Base-by-base conservation (phyloP, 2,329 filamentous ascomycete species). In the Aspergillus arachidicola region DNA sequence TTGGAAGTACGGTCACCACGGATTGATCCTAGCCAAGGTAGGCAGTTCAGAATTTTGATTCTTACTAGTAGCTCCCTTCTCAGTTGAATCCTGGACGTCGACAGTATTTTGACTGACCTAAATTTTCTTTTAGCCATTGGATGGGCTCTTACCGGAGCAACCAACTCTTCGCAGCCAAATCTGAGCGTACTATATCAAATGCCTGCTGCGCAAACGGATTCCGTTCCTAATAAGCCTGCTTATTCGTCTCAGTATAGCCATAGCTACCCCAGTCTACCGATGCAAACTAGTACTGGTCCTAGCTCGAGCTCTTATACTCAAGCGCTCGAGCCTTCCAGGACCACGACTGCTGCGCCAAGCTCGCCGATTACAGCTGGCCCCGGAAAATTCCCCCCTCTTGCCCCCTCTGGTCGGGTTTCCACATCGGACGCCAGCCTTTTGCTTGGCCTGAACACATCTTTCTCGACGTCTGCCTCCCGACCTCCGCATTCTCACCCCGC, bases 121-220 rank as follows among this genome's bases (percentile, higher is more conserved):
- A 81, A 45, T 79, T 81, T 10, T 82, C 81, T 19, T 82, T n/a
- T 60, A 85, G 86, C 87, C 0, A 92, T 96, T 63, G 93, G 92
- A 1, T 96, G 91, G 90, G 93, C 92, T 9, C 80, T 96, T n/a
- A 93, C 93, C 0, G 93, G 93, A 16, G 94, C 90, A 1, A 93
- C 92, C 60, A 93, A 96, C 72, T 95, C 92, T 4, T 90, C 92
- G 1, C 93, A 89, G 66, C 93, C 92, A 0, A 95, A 92, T 72
- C 81, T 96, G 5, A 94, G 92, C 1, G 85, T 94, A 61, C 86
- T 96, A 73, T 96, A 93, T 73, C 89, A 91, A 64, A 88, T 86
- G 69, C 75, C 84, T 61, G 79, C 80, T 26, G 61, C 70, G 1
- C 74, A 73, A 14, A 57, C 67, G 4, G 69, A 69, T 21, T 32